Evolutionary conservation across 208 protist genomes (phyloP).

Genomic region (Trypanosoma congolense): DNA sequence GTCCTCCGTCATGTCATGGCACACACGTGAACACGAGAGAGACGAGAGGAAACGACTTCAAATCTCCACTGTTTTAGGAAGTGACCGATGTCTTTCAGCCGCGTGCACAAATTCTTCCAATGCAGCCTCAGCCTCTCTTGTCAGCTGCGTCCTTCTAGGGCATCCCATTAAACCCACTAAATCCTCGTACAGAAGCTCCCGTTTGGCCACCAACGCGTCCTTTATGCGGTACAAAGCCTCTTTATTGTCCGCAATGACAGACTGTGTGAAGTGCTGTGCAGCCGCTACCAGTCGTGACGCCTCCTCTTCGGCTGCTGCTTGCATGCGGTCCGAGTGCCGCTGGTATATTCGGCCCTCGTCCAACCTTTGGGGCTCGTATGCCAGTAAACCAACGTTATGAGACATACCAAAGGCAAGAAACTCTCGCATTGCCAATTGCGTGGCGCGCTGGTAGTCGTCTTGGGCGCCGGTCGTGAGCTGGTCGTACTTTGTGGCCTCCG

Average conservation of each 20-base stretch:
- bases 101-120: slow-evolving; percentile 42
- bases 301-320: slow-evolving; percentile 61
- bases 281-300: slow-evolving; percentile 51
- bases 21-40: too few species aligned
- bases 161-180: slow-evolving; percentile 54
- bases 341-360: slow-evolving; percentile 74
- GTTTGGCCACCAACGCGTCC: slow-evolving; percentile 44
- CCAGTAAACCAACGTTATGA: slow-evolving; percentile 54
- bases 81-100: slow-evolving; percentile 35
- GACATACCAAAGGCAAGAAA: slow-evolving; percentile 86
- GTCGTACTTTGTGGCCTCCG: slow-evolving; percentile 91
- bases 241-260: slow-evolving; percentile 41
- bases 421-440: slow-evolving; percentile 49
- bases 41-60: too few species aligned
- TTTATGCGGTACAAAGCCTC: slow-evolving; percentile 40
- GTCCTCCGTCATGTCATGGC: too few species aligned
- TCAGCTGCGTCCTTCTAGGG: slow-evolving; percentile 16
- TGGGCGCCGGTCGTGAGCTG: slow-evolving; percentile 87
- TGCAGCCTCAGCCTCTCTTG: slow-evolving; percentile 39
- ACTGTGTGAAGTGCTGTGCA: slow-evolving; percentile 42
- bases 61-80: slow-evolving; percentile 18
- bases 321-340: slow-evolving; percentile 50
- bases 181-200: slow-evolving; percentile 74
- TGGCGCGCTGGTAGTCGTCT: slow-evolving; percentile 92
- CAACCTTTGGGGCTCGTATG: slow-evolving; percentile 71